phyloP scores from a whole-genome alignment of 2,329 filamentous ascomycete species.

The Xylariaceae sp. region DNA sequence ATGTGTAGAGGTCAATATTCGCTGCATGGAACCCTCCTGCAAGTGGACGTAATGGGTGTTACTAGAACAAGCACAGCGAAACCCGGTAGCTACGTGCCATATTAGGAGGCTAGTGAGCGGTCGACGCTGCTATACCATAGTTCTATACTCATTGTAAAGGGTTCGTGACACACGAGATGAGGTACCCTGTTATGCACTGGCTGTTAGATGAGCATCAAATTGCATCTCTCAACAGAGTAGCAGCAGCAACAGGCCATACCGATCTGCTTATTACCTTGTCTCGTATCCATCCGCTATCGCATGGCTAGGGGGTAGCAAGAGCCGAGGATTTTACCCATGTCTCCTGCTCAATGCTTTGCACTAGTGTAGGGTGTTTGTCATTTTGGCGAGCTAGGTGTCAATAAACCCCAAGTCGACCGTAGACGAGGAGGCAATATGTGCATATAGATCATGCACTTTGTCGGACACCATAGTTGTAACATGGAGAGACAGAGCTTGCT shows the following conservation, averaged over 20 bases:
- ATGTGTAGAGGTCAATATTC: slow-evolving; percentile 28
- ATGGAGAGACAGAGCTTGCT: slow-evolving; percentile 16
- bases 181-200: slow-evolving; percentile 18
- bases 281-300: slow-evolving; percentile 8
- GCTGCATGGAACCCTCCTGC: slow-evolving; percentile 30
- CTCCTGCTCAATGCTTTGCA: slow-evolving; percentile 12
- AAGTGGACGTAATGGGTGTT: slow-evolving; percentile 18
- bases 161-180: slow-evolving; percentile 14
- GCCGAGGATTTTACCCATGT: slow-evolving; percentile 10
- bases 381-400: slow-evolving; percentile 1
- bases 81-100: slow-evolving; percentile 19
- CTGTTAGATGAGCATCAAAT: slow-evolving; percentile 17
- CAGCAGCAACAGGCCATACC: slow-evolving; percentile 15
- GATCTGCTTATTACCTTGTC: slow-evolving; percentile 17
- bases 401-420: neutral
- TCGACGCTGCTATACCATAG: slow-evolving; percentile 19
- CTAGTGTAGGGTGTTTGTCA: too few species aligned
- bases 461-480: neutral
- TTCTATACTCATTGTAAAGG: neutral
- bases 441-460: slow-evolving; percentile 10
- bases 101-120: slow-evolving; percentile 25
- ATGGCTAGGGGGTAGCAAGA: slow-evolving; percentile 18
- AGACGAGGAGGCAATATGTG: neutral
- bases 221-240: slow-evolving; percentile 6
- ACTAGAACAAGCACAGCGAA: slow-evolving; percentile 20